Conservation (phyloP, 2,329 filamentous ascomycete species). For the Hyphodiscus sp. region DNA sequence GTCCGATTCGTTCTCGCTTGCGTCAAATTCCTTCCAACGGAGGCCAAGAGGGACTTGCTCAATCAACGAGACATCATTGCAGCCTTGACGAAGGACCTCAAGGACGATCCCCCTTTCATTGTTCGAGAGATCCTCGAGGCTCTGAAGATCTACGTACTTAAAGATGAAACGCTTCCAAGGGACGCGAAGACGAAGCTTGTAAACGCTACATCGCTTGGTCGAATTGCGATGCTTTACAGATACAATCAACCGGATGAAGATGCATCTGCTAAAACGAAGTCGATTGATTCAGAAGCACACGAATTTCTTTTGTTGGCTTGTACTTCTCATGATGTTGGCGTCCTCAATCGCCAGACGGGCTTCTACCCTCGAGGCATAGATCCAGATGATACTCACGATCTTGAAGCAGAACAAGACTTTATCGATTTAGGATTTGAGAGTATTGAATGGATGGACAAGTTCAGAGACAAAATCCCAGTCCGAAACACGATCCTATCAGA, state of each 20-base stretch:
- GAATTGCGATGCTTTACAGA: slow-evolving; percentile 66
- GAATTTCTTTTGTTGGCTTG: slow-evolving; percentile 70
- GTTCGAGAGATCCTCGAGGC: slow-evolving; percentile 68
- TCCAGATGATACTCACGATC: slow-evolving; percentile 45
- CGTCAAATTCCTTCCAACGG: slow-evolving; percentile 68
- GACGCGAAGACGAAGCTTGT: slow-evolving; percentile 70
- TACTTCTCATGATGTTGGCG: slow-evolving; percentile 64
- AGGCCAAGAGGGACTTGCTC: slow-evolving; percentile 76
- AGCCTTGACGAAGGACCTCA: slow-evolving; percentile 68
- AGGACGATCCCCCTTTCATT: slow-evolving; percentile 69
- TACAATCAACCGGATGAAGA: slow-evolving; percentile 46
- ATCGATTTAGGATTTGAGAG: slow-evolving; percentile 63
- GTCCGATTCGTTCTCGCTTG: slow-evolving; percentile 74
- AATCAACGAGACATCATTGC: slow-evolving; percentile 64
- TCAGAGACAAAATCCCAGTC: slow-evolving; percentile 60
- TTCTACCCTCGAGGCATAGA: slow-evolving; percentile 72
- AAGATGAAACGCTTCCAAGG: slow-evolving; percentile 66
- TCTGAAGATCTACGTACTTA: slow-evolving; percentile 64
- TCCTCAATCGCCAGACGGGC: slow-evolving; percentile 71
- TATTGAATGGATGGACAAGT: slow-evolving; percentile 63
- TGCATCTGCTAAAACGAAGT: slow-evolving; percentile 35
- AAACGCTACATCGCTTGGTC: slow-evolving; percentile 65
- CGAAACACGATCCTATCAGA: slow-evolving; percentile 74
- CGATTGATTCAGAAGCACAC: slow-evolving; percentile 65
- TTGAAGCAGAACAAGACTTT: slow-evolving; percentile 38